Evolutionary conservation across 257 asterid genomes (phyloP).

Genomic region (Apocynum venetum): DNA sequence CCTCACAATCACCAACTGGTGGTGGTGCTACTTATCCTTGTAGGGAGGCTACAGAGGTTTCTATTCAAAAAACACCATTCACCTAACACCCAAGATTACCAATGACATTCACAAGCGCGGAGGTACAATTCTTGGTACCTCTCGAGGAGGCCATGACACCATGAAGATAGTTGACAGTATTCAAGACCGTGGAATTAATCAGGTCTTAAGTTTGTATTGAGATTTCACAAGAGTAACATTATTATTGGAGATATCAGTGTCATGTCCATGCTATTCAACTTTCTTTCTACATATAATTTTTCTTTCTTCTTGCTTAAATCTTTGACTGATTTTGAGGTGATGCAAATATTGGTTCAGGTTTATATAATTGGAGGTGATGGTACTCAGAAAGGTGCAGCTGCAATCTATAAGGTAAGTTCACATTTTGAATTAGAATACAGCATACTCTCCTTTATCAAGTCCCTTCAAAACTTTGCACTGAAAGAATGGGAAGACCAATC

Average conservation of each 20-base stretch:
- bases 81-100: conserved; percentile 70
- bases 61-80: conserved; percentile 72
- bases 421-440: conserved; percentile 2
- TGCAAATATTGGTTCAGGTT: conserved; percentile 58
- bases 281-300: neutral
- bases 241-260: neutral
- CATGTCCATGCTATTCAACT: neutral
- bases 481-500: neutral
- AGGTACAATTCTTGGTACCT: conserved; percentile 88
- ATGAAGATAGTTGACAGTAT: conserved; percentile 88
- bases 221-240: neutral
- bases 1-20: conserved; percentile 11
- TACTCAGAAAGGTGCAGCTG: conserved; percentile 88
- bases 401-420: conserved; percentile 64
- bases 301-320: conserved; percentile 23
- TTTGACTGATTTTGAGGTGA: conserved; percentile 30
- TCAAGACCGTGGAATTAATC: conserved; percentile 96
- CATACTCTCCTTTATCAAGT: neutral
- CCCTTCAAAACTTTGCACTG: neutral
- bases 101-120: conserved; percentile 98
- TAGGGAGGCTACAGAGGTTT: conserved; percentile 99
- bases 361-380: conserved; percentile 98
- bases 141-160: conserved; percentile 99
- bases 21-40: conserved; percentile 24
- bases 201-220: conserved; percentile 40